phyloP scores from a whole-genome alignment of 352 stramenopile species.

The Phytophthora palmivora region DNA sequence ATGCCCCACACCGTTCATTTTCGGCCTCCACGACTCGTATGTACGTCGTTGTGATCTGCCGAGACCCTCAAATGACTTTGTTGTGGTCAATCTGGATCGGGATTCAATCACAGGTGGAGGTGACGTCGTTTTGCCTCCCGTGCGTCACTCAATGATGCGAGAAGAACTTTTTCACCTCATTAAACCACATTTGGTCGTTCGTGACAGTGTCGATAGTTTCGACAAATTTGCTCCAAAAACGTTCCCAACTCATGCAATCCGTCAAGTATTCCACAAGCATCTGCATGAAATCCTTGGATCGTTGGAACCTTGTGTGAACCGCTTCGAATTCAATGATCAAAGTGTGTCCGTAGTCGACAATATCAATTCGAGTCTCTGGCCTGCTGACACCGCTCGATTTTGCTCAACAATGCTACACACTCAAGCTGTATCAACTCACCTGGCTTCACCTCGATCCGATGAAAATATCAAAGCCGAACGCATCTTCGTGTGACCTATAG shows the following conservation, averaged over 20 bases:
- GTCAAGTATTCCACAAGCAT: constrained; percentile 49
- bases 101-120: constrained; percentile 60
- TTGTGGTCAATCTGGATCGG: constrained; percentile 65
- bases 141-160: constrained; percentile 41
- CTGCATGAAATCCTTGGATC: constrained; percentile 46
- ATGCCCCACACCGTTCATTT: constrained; percentile 83
- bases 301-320: constrained; percentile 69
- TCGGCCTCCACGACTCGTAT: constrained; percentile 74
- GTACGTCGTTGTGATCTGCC: constrained; percentile 55
- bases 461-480: constrained; percentile 3
- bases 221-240: background rate
- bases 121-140: constrained; percentile 48
- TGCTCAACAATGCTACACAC: constrained; percentile 58
- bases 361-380: constrained; percentile 45
- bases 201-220: constrained; percentile 47
- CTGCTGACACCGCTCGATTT: constrained; percentile 48
- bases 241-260: constrained; percentile 22
- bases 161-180: constrained; percentile 51
- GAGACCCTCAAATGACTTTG: constrained; percentile 54
- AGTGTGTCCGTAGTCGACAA: constrained; percentile 60
- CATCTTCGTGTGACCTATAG: constrained; percentile 16
- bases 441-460: constrained; percentile 11
- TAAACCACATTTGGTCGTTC: constrained; percentile 40
- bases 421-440: constrained; percentile 64
- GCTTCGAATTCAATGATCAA: constrained; percentile 53